Percentiles rank a stretch among this genome's conserved stretches.
Conservation (phyloP, 2,329 filamentous ascomycete genomes). For the Fusarium virguliforme region DNA sequence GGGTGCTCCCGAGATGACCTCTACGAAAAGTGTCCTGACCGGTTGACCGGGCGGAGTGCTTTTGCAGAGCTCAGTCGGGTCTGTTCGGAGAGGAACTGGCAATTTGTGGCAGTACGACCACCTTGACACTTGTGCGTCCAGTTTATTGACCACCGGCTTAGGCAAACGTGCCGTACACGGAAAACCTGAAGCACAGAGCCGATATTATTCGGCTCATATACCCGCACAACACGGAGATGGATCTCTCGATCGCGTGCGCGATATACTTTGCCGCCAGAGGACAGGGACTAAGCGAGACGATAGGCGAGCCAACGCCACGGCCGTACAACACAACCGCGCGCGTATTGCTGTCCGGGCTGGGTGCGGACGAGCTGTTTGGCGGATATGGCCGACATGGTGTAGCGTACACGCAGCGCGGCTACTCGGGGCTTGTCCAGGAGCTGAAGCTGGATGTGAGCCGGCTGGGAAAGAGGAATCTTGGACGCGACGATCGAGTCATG, state of each 20-base stretch:
- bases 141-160: conserved; percentile 50
- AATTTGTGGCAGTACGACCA: conserved; percentile 79
- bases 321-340: conserved; percentile 80
- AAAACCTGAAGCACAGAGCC: conserved; percentile 78
- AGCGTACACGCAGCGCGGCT: conserved; percentile 80
- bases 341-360: conserved; percentile 91
- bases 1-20: conserved; percentile 56
- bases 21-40: conserved; percentile 91
- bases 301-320: conserved; percentile 45
- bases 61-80: conserved; percentile 79
- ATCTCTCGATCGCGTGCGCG: conserved; percentile 92
- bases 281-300: conserved; percentile 64
- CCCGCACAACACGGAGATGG: conserved; percentile 99
- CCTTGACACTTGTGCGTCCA: no score
- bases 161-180: conserved; percentile 86
- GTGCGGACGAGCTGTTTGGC: conserved; percentile 96
- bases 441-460: conserved; percentile 87
- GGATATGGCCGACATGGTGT: conserved; percentile 89
- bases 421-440: conserved; percentile 82
- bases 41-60: conserved; percentile 86
- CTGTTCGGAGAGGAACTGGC: conserved; percentile 82
- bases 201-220: conserved; percentile 84
- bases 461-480: conserved; percentile 93
- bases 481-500: conserved; percentile 92
- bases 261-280: conserved; percentile 96